A percentile compares a stretch with the other conserved stretches of the same genome.
Evolutionary conservation across 257 asterid species (phyloP).

Genomic region (Rhazya stricta): DNA sequence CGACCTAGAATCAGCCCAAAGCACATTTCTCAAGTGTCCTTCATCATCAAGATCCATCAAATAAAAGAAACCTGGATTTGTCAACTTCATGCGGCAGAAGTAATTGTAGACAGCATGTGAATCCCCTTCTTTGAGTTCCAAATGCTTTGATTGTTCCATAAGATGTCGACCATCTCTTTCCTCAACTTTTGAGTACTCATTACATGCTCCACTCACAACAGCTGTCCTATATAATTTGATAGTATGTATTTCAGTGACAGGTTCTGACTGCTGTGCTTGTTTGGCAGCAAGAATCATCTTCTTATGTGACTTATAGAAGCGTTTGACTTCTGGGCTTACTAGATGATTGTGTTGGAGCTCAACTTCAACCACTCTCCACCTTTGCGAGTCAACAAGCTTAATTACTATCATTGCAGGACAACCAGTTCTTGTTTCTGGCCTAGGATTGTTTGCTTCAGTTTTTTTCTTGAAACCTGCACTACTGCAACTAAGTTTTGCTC

Average conservation of each 20-base stretch:
- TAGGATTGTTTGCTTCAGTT: constrained; percentile 52
- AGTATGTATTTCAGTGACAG: constrained; percentile 50
- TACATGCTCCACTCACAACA: neutral
- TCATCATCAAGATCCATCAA: constrained; percentile 53
- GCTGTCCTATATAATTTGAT: constrained; percentile 43
- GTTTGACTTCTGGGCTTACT: constrained; percentile 47
- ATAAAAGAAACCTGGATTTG: constrained; percentile 50
- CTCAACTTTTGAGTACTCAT: neutral
- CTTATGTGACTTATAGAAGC: constrained; percentile 60
- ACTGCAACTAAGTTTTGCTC: constrained; percentile 65
- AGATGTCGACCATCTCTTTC: constrained; percentile 18
- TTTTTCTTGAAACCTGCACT: constrained; percentile 63
- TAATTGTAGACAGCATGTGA: constrained; percentile 44
- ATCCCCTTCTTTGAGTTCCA: constrained; percentile 53
- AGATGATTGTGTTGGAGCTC: constrained; percentile 59
- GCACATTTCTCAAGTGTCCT: constrained; percentile 44
- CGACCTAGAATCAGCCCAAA: constrained; percentile 65
- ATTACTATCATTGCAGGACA: constrained; percentile 59
- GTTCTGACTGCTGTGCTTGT: constrained; percentile 27
- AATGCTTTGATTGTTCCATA: constrained; percentile 35
- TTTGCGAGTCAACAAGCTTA: constrained; percentile 48
- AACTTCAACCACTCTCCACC: constrained; percentile 56
- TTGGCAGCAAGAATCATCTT: constrained; percentile 46
- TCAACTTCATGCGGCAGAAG: constrained; percentile 57
- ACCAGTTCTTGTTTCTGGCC: constrained; percentile 64